These are phyloP conservation scores for Dactylella cylindrospora DNA, from an alignment of 2,329 filamentous ascomycete genomes.

Conservation along the genomic window DNA sequence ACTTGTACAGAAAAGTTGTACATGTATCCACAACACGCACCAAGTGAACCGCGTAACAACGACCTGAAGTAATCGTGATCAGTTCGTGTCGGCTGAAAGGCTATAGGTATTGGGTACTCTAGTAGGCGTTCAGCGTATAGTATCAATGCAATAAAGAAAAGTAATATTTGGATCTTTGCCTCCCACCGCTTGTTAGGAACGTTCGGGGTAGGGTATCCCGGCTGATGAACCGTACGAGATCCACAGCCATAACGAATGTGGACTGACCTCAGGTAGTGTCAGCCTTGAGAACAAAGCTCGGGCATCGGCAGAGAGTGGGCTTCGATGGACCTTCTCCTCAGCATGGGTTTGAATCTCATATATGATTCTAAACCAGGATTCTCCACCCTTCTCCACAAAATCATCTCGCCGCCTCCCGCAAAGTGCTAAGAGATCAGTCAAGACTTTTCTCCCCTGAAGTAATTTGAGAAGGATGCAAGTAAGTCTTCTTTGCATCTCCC, in stretches of 20 bases:
- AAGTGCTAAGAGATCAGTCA: slow-evolving; percentile 3
- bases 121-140: too few species aligned
- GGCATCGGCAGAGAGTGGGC: neutral
- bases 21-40: too few species aligned
- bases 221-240: neutral
- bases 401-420: too few species aligned
- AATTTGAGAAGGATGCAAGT: neutral
- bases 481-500: neutral
- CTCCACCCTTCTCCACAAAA: slow-evolving; percentile 9
- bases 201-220: neutral
- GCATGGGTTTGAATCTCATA: slow-evolving; percentile 16
- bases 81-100: too few species aligned
- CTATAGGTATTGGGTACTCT: too few species aligned
- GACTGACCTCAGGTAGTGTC: neutral
- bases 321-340: neutral
- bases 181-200: neutral
- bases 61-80: too few species aligned
- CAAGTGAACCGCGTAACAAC: too few species aligned
- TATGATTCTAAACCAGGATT: slow-evolving; percentile 8
- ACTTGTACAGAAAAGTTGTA: too few species aligned
- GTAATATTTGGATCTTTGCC: too few species aligned
- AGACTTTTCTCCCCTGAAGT: neutral
- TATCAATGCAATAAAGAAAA: neutral
- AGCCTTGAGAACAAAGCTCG: neutral
- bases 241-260: neutral